Conservation (phyloP, 768 basidiomycete genomes). For the Xerocomus spinulosus region DNA sequence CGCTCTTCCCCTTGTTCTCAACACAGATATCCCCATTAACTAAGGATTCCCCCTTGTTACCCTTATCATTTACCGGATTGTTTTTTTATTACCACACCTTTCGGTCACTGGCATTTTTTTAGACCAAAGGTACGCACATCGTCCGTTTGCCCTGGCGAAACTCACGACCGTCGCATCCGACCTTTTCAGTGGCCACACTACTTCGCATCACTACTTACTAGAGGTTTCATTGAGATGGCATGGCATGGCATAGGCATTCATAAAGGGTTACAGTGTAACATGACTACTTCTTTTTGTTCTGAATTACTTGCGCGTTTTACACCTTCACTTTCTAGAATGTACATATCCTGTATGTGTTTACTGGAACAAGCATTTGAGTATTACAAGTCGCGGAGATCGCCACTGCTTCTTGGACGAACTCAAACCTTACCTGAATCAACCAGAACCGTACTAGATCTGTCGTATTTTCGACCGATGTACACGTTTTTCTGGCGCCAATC, state of each 20-base stretch:
- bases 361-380: neutral
- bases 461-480: neutral
- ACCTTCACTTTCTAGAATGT: no score
- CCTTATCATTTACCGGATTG: neutral
- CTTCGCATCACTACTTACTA: constrained; percentile 11
- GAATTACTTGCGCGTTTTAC: neutral
- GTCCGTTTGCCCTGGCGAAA: neutral
- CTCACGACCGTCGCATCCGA: neutral
- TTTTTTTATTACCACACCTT: neutral
- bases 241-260: constrained; percentile 11
- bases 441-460: neutral
- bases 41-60: neutral
- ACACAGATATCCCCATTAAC: neutral
- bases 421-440: neutral
- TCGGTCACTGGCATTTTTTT: neutral
- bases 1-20: neutral
- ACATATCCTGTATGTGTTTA: neutral
- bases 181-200: neutral
- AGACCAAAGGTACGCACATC: constrained; percentile 2
- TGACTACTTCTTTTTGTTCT: neutral
- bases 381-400: constrained; percentile 6
- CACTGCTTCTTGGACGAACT: neutral
- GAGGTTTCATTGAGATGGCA: constrained; percentile 14
- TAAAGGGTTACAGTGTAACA: constrained; percentile 4
- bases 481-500: neutral